Percentiles rank a stretch among this genome's conserved stretches.
phyloP scores from a whole-genome alignment of 2,329 filamentous ascomycete genomes.

The Phaeoacremonium minimum region DNA sequence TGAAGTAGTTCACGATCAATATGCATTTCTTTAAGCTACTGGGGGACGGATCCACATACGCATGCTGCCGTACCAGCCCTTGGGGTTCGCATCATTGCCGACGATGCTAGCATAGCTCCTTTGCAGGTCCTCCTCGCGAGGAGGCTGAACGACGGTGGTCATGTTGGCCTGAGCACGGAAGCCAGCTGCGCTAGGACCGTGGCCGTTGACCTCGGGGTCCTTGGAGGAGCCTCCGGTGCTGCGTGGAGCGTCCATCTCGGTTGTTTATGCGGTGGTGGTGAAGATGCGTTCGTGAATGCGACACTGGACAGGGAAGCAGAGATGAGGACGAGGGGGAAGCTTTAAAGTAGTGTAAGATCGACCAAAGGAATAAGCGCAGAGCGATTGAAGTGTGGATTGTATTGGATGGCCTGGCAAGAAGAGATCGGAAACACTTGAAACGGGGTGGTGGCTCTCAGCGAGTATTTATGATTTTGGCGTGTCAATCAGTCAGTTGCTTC shows the following conservation, averaged over 20 bases:
- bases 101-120: constrained; percentile 68
- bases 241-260: not conserved
- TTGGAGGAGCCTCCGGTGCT: constrained; percentile 11
- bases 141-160: constrained; percentile 74
- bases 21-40: not conserved
- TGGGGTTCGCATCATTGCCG: constrained; percentile 61
- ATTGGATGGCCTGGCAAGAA: not conserved
- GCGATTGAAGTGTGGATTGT: not conserved
- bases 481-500: no score
- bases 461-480: no score
- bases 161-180: constrained; percentile 54
- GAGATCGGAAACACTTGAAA: not conserved
- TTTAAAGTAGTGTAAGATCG: no score
- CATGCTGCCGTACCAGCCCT: constrained; percentile 89
- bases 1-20: constrained; percentile 19
- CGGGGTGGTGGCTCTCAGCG: no score
- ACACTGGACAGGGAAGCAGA: not conserved
- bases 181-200: constrained; percentile 20
- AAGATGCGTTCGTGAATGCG: not conserved
- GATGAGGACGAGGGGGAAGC: not conserved
- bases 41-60: constrained; percentile 48
- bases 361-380: no score
- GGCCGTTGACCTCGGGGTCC: constrained; percentile 14
- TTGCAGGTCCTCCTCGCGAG: constrained; percentile 79
- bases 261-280: constrained; percentile 3